Base-by-base conservation (phyloP, 2,329 filamentous ascomycete genomes). In the Botrytis sinoallii region DNA sequence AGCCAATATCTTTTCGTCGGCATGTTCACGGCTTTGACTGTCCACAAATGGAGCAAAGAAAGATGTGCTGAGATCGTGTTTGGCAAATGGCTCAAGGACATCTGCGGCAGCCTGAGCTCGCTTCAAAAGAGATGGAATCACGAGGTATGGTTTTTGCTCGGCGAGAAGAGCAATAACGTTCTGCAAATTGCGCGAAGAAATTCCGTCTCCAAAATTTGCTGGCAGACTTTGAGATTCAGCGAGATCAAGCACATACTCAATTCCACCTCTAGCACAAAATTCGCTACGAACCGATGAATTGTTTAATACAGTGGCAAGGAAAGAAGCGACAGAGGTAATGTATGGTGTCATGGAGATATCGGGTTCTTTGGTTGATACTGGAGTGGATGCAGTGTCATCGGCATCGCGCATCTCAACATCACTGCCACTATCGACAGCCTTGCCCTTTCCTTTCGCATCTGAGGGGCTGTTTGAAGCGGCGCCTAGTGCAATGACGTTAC, bases 211-310 rank as follows among this genome's bases (percentile, higher is more conserved):
- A 79, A 93, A 91, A 79, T 93, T 88, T 77, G 90, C 90, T 1
- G 93, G 90, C 65, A 98, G 86, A 81, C 93, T 95, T 8, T 94
- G 92, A 44, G 95, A 89, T 71, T 92, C 93, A 59, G 92, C 92
- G 72, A 98, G 89, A 80, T 98, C 94, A 71, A 99, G 86, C 32
- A 98, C 86, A 69, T 92, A 86, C 81, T 98, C 94, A 38, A 95
- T 90, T 10, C 94, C 96, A 73, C 94, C 93, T 68, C 88, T 88
- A 72, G 92, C 89, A 75, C 96, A 90, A 79, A 98, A 95, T 38
- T 88, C 87, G 29, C 77, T 75, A 20, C 81, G 79, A 38, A 80
- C 77, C 9, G 79, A 76, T 4, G 77, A 75, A 66, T 81, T 81
- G 29, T 74, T 75, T 55, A 82, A 77, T 57, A 82, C 77, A 2